These are phyloP conservation scores for Paralagenidium karlingii DNA, from an alignment of 352 stramenopile species.

Conservation along the genomic window DNA sequence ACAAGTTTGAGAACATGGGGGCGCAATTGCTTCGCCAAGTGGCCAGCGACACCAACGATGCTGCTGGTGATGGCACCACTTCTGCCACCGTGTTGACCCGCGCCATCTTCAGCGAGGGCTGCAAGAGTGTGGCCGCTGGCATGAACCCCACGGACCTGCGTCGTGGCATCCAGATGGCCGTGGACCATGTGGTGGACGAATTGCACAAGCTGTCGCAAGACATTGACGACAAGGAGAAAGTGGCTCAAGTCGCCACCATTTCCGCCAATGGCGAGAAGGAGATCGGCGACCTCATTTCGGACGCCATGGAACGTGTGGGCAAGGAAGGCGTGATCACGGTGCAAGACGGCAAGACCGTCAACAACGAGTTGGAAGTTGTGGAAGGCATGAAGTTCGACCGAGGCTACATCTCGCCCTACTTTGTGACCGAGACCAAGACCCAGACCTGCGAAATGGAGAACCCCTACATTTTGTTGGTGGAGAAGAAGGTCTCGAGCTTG, in stretches of 20 bases:
- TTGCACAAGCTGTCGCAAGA: conserved; percentile 93
- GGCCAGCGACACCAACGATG: conserved; percentile 99
- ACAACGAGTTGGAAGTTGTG: conserved; percentile 99
- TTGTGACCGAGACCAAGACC: conserved; percentile 99
- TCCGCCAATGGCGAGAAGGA: conserved; percentile 97
- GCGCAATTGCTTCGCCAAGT: conserved; percentile 74
- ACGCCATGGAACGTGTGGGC: conserved; percentile 99
- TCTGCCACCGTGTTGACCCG: conserved; percentile 98
- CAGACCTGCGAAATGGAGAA: conserved; percentile 98
- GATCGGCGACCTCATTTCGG: conserved; percentile 96
- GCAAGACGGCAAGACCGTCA: conserved; percentile 99
- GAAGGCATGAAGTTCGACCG: conserved; percentile 99
- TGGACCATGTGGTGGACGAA: conserved; percentile 93
- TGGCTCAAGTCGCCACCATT: conserved; percentile 98
- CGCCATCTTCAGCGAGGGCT: conserved; percentile 98
- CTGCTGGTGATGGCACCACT: conserved; percentile 99
- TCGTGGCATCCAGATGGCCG: conserved; percentile 95
- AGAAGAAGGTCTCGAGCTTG: conserved; percentile 99
- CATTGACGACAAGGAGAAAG: conserved; percentile 98
- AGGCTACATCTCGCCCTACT: conserved; percentile 99
- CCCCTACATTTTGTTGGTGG: conserved; percentile 97
- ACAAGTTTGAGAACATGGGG: conserved; percentile 90
- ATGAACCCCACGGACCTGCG: conserved; percentile 99
- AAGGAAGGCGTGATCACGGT: conserved; percentile 98
- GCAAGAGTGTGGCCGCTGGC: conserved; percentile 97